Conservation (phyloP, 2,329 filamentous ascomycete species). For the Pseudocercospora musae region DNA sequence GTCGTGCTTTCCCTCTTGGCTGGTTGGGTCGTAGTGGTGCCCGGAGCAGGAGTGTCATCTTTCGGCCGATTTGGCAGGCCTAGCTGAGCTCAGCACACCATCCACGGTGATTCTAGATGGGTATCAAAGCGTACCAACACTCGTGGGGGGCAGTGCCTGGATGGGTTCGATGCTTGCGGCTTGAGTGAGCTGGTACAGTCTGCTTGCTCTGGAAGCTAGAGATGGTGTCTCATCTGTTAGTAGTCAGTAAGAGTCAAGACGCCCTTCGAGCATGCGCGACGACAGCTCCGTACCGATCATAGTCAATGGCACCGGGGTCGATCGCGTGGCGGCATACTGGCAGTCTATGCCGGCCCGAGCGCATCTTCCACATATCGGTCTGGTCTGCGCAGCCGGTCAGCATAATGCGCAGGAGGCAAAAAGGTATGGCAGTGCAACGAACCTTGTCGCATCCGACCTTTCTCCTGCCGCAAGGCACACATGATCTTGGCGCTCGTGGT, state of each 20-base stretch:
- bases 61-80: background rate
- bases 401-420: background rate
- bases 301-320: conserved; percentile 13
- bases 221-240: conserved; percentile 21
- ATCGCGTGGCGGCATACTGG: conserved; percentile 16
- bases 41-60: background rate
- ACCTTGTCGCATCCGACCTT: conserved; percentile 25
- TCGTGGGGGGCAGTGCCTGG: background rate
- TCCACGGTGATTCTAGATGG: background rate
- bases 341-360: conserved; percentile 18
- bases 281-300: conserved; percentile 12
- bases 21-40: conserved; percentile 5
- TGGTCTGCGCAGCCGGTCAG: conserved; percentile 8
- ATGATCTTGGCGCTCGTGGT: conserved; percentile 21
- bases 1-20: conserved; percentile 13
- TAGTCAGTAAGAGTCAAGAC: background rate
- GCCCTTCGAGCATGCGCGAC: background rate
- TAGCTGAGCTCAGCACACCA: background rate
- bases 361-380: conserved; percentile 23
- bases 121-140: background rate
- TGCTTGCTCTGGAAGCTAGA: conserved; percentile 18
- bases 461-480: conserved; percentile 18
- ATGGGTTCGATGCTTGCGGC: conserved; percentile 5
- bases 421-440: background rate
- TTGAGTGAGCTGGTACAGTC: conserved; percentile 20